Evolutionary conservation across 2,329 filamentous ascomycete species (phyloP), one percentile per base, ranked within the genome.

Genomic region (Penicillium sp.): DNA sequence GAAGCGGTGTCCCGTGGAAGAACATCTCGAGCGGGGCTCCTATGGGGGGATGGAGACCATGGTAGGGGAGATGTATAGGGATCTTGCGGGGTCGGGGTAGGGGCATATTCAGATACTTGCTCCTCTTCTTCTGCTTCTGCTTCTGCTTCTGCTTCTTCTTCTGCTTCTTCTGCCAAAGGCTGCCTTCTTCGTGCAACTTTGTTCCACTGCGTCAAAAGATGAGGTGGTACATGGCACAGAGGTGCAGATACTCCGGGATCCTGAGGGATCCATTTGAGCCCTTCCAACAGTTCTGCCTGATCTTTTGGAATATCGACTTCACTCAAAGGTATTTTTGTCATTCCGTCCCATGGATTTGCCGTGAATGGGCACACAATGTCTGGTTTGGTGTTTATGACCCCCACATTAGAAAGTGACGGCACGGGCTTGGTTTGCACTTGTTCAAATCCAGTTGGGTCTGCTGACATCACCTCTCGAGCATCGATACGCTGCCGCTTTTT

Each of bases 241-340:
- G 70, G 69, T 35, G 57, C 48, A 15, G 55, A 55, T 15, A 66
- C 59, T 15, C 73, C 72, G 2, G 69, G 48, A n/a, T 62, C 57
- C n/a, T 73, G 68, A 38, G 75, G 73, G 51, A 76, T 63, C 75
- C 72, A 75, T 55, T 48, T 59, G 6, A 71, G 59, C 12, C 74
- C 68, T 6, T 79, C 75, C 1, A 88, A 70, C 6, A 87, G 71
- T 9, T 73, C 63, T 43, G 70, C 66, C 63, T 88, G 86, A 17
- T 81, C 75, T 27, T 69, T 72, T 2, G 81, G 76, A 51, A 84
- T 80, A 25, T 66, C 72, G 33, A 81, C 68, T 62, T 82, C 78
- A 43, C 66, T 70, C 19, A 71, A 73, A 31, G 72, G 69, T 54
- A 84, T 78, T 19, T 64, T 70, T 33, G 66, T 70, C 63, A 73